Evolutionary conservation across 495 filamentous ascomycete genomes (phyloP).

Genomic region (Annulohypoxylon nitens): DNA sequence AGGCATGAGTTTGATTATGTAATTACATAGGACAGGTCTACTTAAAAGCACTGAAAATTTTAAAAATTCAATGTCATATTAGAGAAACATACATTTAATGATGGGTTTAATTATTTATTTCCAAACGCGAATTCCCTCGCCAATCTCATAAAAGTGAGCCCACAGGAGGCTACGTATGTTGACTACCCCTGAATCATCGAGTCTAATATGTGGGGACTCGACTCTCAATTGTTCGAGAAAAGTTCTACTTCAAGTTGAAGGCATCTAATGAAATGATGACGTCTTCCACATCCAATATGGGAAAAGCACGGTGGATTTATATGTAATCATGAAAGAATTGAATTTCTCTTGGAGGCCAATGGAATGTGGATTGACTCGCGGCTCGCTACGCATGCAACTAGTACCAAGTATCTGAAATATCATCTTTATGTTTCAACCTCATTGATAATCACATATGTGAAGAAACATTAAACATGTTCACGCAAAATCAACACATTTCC

Average conservation of each 20-base stretch:
- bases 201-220: no score
- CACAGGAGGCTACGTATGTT: not conserved
- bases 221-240: not conserved
- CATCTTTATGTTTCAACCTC: not conserved
- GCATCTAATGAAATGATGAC: constrained; percentile 18
- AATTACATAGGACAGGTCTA: not conserved
- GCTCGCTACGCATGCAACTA: not conserved
- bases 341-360: not conserved
- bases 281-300: constrained; percentile 13
- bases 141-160: no score
- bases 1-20: constrained; percentile 30
- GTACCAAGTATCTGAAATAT: not conserved
- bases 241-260: not conserved
- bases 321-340: constrained; percentile 3
- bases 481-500: no score
- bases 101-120: no score
- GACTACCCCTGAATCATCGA: no score
- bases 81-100: not conserved
- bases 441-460: not conserved
- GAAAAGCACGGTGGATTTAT: not conserved
- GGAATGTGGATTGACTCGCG: not conserved
- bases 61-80: not conserved
- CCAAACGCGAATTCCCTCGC: no score
- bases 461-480: no score
- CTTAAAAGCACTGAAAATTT: not conserved